phyloP scores from a whole-genome alignment of 2,329 filamentous ascomycete genomes.

The Decorospora gaudefroyi region DNA sequence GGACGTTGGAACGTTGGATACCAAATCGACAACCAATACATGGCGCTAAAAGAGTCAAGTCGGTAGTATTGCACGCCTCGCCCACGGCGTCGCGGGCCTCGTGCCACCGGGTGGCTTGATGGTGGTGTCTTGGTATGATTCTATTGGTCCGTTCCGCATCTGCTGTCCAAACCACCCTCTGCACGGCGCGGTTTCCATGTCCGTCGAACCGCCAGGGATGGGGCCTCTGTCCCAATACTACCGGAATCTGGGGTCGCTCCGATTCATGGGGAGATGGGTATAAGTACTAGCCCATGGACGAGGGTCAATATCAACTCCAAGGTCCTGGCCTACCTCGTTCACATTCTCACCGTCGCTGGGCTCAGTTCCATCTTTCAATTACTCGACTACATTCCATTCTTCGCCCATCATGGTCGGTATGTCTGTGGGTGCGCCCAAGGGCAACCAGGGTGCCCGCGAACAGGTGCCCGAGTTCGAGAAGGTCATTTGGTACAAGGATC shows the following conservation, averaged over 20 bases:
- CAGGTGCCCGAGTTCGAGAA: conserved; percentile 57
- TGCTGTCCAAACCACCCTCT: conserved; percentile 19
- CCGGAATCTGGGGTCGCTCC: conserved; percentile 6
- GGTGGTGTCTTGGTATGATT: conserved; percentile 14
- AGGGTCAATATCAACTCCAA: conserved; percentile 16
- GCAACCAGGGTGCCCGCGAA: conserved; percentile 46
- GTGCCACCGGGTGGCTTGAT: conserved; percentile 29
- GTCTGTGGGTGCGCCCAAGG: conserved; percentile 21
- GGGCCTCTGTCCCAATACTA: conserved; percentile 5
- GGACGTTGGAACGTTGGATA: conserved; percentile 11
- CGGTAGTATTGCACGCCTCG: conserved; percentile 18
- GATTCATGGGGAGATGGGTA: conserved; percentile 12
- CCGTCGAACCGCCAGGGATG: conserved; percentile 18
- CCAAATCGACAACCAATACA: neutral
- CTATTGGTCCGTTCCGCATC: conserved; percentile 22
- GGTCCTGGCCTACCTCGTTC: conserved; percentile 20
- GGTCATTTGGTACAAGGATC: conserved; percentile 59
- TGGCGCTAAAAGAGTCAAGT: neutral
- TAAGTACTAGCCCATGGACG: conserved; percentile 26
- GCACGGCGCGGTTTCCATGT: conserved; percentile 23
- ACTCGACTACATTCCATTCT: neutral
- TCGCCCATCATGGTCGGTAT: conserved; percentile 21
- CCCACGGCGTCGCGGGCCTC: conserved; percentile 30
- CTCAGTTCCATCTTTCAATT: neutral
- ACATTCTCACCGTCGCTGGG: conserved; percentile 7